phyloP scores from a whole-genome alignment of 306 rosid genomes.

The Dryas drummondii region DNA sequence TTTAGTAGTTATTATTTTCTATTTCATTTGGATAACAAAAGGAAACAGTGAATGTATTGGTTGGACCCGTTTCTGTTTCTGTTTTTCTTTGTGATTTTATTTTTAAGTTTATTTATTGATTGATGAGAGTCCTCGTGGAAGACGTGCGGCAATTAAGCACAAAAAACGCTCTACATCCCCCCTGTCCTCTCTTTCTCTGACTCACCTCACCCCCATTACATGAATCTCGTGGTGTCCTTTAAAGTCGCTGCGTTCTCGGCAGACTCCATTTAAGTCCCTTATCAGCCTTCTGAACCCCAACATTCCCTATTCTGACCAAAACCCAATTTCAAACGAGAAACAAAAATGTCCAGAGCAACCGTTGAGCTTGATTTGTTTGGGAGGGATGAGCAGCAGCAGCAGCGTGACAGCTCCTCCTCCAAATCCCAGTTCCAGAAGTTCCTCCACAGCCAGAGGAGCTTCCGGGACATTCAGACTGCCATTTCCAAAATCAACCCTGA shows the following conservation, averaged over 20 bases:
- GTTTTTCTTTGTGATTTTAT: background rate
- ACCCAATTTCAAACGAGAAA: background rate
- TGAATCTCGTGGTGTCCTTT: constrained; percentile 29
- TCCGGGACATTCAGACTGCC: constrained; percentile 36
- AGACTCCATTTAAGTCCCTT: background rate
- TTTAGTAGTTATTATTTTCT: background rate
- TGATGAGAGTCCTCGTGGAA: constrained; percentile 26
- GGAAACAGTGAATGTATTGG: background rate
- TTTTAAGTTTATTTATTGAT: background rate
- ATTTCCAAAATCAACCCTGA: constrained; percentile 45
- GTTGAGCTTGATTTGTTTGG: constrained; percentile 51
- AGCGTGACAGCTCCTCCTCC: constrained; percentile 9
- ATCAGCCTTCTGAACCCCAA: background rate
- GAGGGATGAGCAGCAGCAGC: constrained; percentile 17
- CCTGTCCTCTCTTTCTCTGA: background rate
- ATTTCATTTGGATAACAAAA: background rate
- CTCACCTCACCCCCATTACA: background rate
- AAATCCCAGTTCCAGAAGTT: constrained; percentile 48
- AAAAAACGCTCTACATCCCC: background rate
- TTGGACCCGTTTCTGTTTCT: background rate
- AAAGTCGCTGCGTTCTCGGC: background rate
- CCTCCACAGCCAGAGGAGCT: constrained; percentile 42
- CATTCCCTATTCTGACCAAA: background rate
- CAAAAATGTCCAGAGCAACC: constrained; percentile 27
- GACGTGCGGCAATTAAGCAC: constrained; percentile 24